Evolutionary conservation across 2,329 filamentous ascomycete genomes (phyloP).

Genomic region (Fusarium sulawesiense): DNA sequence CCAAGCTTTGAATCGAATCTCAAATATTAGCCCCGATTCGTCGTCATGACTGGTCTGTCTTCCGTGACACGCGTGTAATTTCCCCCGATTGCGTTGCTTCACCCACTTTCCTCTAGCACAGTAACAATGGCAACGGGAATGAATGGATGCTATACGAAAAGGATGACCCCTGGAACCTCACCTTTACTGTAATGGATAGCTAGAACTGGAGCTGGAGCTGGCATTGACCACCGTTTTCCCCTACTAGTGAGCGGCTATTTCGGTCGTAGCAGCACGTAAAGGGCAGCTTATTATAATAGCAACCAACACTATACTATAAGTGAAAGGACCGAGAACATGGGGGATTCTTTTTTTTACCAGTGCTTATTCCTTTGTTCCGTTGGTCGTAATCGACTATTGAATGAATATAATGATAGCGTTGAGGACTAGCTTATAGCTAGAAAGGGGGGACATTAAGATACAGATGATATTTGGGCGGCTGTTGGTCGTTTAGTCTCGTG

Average conservation of each 20-base stretch:
- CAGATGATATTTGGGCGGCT: not conserved
- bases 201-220: conserved; percentile 1
- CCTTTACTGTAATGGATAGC: not conserved
- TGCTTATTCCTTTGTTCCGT: not conserved
- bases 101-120: conserved; percentile 4
- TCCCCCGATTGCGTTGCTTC: conserved; percentile 38
- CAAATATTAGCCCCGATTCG: conserved; percentile 35
- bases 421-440: not conserved
- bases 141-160: conserved; percentile 14
- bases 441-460: not conserved
- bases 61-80: conserved; percentile 30
- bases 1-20: conserved; percentile 30
- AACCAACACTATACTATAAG: conserved; percentile 5
- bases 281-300: conserved; percentile 8
- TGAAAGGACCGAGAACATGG: conserved; percentile 28
- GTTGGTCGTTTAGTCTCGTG: not conserved
- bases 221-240: conserved; percentile 30
- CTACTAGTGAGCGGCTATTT: conserved; percentile 9
- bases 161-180: not conserved
- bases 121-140: not conserved
- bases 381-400: not conserved
- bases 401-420: not conserved
- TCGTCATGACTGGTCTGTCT: conserved; percentile 15
- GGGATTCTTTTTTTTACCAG: conserved; percentile 7
- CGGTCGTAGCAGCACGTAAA: conserved; percentile 14